phyloP scores from a whole-genome alignment of 1,284 basidiomycete genomes.

The Termitomyces sp. region DNA sequence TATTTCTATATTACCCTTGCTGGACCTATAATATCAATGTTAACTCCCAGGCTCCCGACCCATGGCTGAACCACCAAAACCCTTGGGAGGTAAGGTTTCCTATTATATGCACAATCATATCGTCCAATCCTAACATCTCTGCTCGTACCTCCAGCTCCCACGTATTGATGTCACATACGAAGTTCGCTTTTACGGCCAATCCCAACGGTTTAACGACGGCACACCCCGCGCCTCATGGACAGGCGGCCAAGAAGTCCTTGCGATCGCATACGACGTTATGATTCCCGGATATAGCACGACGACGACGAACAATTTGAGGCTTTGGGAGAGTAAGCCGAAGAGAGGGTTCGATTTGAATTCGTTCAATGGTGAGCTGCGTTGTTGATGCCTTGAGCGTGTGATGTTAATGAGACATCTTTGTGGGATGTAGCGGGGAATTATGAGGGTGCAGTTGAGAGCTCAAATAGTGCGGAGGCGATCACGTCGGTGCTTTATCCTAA shows the following conservation, averaged over 20 bases:
- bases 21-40: constrained; percentile 15
- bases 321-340: constrained; percentile 87
- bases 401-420: constrained; percentile 3
- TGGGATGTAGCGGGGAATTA: constrained; percentile 73
- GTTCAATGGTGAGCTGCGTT: constrained; percentile 65
- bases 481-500: constrained; percentile 88
- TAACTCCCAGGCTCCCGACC: constrained; percentile 76
- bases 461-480: constrained; percentile 86
- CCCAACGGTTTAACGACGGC: constrained; percentile 63
- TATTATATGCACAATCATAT: not conserved
- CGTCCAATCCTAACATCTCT: not conserved
- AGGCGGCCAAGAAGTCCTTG: constrained; percentile 88
- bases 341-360: constrained; percentile 89
- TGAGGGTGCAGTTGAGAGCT: constrained; percentile 78
- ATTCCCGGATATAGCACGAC: constrained; percentile 81
- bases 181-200: constrained; percentile 81
- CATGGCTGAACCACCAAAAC: constrained; percentile 86
- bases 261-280: constrained; percentile 87
- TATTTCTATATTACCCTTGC: not conserved
- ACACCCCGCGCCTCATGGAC: constrained; percentile 69
- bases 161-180: constrained; percentile 79
- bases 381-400: not conserved
- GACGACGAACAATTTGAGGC: constrained; percentile 73
- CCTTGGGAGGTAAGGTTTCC: constrained; percentile 63
- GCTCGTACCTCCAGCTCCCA: constrained; percentile 52